Conservation (phyloP, 2,329 filamentous ascomycete species). For the Aaosphaeria pasadenensis region DNA sequence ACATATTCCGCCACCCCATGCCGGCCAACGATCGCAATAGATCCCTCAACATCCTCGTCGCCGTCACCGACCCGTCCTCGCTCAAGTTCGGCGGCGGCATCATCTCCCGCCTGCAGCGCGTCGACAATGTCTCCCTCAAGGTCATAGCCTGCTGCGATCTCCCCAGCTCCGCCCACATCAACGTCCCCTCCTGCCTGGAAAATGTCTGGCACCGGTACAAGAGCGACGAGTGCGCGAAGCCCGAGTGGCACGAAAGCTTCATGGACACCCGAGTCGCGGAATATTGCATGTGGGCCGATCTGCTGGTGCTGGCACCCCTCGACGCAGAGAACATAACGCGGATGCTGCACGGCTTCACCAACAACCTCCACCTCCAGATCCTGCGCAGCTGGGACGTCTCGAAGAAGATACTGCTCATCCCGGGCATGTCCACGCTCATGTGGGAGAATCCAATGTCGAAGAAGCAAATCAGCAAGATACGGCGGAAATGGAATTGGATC, state of each 20-base stretch:
- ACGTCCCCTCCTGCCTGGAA: constrained; percentile 24
- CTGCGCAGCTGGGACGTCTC: constrained; percentile 82
- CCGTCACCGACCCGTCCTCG: constrained; percentile 63
- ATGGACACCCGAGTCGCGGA: constrained; percentile 57
- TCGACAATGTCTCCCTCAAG: constrained; percentile 57
- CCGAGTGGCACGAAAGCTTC: constrained; percentile 22
- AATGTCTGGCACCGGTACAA: constrained; percentile 29
- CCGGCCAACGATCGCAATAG: constrained; percentile 11
- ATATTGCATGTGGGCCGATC: constrained; percentile 83
- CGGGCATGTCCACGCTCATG: constrained; percentile 84
- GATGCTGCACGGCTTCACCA: constrained; percentile 82
- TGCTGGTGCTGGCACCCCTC: constrained; percentile 80
- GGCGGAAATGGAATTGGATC: constrained; percentile 83
- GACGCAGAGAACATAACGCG: constrained; percentile 81
- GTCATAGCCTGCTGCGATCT: constrained; percentile 28
- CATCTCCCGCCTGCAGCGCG: constrained; percentile 65
- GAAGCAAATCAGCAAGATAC: constrained; percentile 80
- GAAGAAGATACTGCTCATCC: constrained; percentile 80
- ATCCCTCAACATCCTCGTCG: constrained; percentile 55
- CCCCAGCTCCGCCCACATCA: constrained; percentile 16
- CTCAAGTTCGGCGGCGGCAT: constrained; percentile 65
- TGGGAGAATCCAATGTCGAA: constrained; percentile 89
- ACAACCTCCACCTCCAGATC: constrained; percentile 76
- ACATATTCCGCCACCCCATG: constrained; percentile 9
- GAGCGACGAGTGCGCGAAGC: constrained; percentile 11